A percentile compares a stretch with the other conserved stretches of the same genome.
phyloP scores from a whole-genome alignment of 1,284 basidiomycete genomes.

The Pseudomicrostroma phylloplanum region DNA sequence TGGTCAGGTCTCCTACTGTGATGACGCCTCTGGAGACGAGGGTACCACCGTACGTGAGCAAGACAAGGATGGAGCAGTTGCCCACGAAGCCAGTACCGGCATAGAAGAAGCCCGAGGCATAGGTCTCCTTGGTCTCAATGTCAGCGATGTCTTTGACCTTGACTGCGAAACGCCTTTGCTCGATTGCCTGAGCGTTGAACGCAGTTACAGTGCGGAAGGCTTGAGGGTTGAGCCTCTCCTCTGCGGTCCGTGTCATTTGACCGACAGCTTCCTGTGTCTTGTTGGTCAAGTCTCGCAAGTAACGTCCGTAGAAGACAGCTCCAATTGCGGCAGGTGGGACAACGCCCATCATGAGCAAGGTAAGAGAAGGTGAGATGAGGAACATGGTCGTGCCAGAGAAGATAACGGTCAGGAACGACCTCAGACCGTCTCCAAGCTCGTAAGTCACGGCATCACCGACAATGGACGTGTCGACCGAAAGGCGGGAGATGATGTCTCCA shows the following conservation, averaged over 20 bases:
- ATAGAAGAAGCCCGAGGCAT: conserved; percentile 86
- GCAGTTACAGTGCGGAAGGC: conserved; percentile 88
- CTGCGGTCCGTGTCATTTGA: conserved; percentile 79
- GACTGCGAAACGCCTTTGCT: conserved; percentile 57
- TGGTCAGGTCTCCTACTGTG: conserved; percentile 57
- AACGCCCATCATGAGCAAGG: conserved; percentile 83
- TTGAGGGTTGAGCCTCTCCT: conserved; percentile 71
- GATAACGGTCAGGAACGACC: conserved; percentile 38
- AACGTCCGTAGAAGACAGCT: conserved; percentile 92
- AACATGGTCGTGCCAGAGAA: conserved; percentile 84
- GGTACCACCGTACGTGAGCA: conserved; percentile 88
- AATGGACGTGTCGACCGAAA: conserved; percentile 86
- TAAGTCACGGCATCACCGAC: conserved; percentile 77
- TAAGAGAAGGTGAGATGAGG: conserved; percentile 82
- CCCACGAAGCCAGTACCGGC: conserved; percentile 83
- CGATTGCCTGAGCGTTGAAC: conserved; percentile 69
- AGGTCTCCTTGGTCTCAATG: conserved; percentile 78
- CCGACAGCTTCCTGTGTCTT: conserved; percentile 88
- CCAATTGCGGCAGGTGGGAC: conserved; percentile 93
- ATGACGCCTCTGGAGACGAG: conserved; percentile 81
- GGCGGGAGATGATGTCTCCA: conserved; percentile 84
- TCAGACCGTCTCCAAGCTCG: conserved; percentile 39
- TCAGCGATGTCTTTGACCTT: conserved; percentile 66
- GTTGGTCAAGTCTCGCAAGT: conserved; percentile 83
- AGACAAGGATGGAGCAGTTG: conserved; percentile 79